These are phyloP conservation scores for Dothistroma pini DNA, from an alignment of 2,329 filamentous ascomycete genomes.

Conservation along the genomic window DNA sequence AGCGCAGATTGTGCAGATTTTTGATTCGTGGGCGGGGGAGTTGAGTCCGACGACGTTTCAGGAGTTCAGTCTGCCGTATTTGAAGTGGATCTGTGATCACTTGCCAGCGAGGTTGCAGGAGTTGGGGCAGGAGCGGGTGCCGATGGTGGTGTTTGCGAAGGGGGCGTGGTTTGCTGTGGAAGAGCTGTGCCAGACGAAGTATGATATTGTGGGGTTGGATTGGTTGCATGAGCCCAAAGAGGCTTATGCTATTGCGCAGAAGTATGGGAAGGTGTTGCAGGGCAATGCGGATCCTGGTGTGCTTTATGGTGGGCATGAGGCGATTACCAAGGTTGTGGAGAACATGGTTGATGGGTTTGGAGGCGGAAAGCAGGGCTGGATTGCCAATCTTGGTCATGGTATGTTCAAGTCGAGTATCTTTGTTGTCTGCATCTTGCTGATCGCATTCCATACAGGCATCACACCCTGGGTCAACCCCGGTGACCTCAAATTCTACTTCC, in stretches of 20 bases:
- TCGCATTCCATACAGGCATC: constrained; percentile 59
- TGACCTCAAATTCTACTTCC: constrained; percentile 86
- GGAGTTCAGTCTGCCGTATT: constrained; percentile 79
- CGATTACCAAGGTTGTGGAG: constrained; percentile 78
- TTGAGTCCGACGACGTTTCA: constrained; percentile 80
- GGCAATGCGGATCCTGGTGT: constrained; percentile 95
- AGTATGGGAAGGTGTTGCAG: constrained; percentile 75
- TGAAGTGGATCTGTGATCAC: constrained; percentile 76
- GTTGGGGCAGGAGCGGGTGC: constrained; percentile 73
- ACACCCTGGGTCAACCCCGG: constrained; percentile 94
- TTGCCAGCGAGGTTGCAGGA: constrained; percentile 71
- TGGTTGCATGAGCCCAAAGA: constrained; percentile 89
- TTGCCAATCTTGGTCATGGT: constrained; percentile 95
- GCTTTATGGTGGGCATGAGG: constrained; percentile 76
- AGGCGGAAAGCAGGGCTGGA: constrained; percentile 86
- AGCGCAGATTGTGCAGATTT: constrained; percentile 93
- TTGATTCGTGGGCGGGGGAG: constrained; percentile 97
- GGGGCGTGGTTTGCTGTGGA: constrained; percentile 95
- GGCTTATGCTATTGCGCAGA: constrained; percentile 69
- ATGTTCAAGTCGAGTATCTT: constrained; percentile 39
- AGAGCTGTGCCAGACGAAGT: constrained; percentile 79
- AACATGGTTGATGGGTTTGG: constrained; percentile 84
- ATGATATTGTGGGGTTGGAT: constrained; percentile 90
- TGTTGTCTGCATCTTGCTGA: constrained; percentile 5
- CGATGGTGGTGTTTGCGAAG: constrained; percentile 98